These are phyloP conservation scores for Hyphopichia khmerensis DNA, from an alignment of 1,139 yeast genomes.

Conservation along the genomic window DNA sequence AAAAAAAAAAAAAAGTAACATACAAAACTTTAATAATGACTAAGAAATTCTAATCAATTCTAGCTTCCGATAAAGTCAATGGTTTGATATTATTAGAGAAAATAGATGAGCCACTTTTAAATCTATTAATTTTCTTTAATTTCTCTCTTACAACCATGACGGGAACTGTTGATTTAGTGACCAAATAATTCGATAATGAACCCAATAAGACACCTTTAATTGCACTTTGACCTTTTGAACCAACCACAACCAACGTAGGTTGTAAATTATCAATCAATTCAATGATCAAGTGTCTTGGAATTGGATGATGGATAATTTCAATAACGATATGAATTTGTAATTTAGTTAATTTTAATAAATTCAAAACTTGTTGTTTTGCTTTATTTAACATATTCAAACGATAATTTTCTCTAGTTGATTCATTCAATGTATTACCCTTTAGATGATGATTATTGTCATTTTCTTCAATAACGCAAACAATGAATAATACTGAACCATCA, in stretches of 20 bases:
- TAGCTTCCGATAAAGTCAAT: slow-evolving; percentile 49
- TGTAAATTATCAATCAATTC: slow-evolving; percentile 80
- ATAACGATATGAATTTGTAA: slow-evolving; percentile 74
- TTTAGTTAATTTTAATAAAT: slow-evolving; percentile 65
- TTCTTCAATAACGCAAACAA: slow-evolving; percentile 77
- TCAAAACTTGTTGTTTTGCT: slow-evolving; percentile 59
- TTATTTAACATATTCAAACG: slow-evolving; percentile 59
- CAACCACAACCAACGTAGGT: slow-evolving; percentile 82
- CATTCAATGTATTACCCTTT: slow-evolving; percentile 41
- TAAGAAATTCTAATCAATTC: slow-evolving; percentile 34
- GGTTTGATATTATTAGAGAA: slow-evolving; percentile 51
- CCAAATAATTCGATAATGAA: slow-evolving; percentile 72
- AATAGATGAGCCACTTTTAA: slow-evolving; percentile 47
- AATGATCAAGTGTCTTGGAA: slow-evolving; percentile 80
- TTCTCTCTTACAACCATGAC: slow-evolving; percentile 89
- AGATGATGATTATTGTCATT: slow-evolving; percentile 49
- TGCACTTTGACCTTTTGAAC: slow-evolving; percentile 76
- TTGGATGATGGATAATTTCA: slow-evolving; percentile 80
- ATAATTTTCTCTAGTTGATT: slow-evolving; percentile 46
- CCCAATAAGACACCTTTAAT: slow-evolving; percentile 76
- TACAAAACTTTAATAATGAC: background rate
- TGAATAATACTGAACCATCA: slow-evolving; percentile 80
- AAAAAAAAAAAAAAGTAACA: background rate
- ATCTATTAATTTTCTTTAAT: slow-evolving; percentile 69
- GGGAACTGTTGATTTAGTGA: slow-evolving; percentile 78